phyloP scores from a whole-genome alignment of 495 filamentous ascomycete genomes.

The Lindgomyces ingoldianus region DNA sequence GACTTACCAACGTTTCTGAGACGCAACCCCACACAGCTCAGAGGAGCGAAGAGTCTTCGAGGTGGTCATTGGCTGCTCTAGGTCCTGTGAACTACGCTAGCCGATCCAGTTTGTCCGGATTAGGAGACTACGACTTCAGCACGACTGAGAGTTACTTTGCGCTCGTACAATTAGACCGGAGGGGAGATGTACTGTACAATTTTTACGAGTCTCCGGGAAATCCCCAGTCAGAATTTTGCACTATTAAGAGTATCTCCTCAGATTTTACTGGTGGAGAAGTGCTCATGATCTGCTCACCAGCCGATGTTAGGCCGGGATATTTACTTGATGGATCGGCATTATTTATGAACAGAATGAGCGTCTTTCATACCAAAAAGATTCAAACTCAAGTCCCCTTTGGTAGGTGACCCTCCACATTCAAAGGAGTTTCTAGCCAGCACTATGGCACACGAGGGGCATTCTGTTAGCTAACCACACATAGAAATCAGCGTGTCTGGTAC shows the following conservation, averaged over 20 bases:
- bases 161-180: neutral
- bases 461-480: neutral
- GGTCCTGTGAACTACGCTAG: neutral
- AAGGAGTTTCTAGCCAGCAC: neutral
- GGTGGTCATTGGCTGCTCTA: neutral
- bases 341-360: neutral
- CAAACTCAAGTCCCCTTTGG: neutral
- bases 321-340: neutral
- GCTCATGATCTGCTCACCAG: neutral
- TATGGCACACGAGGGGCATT: neutral
- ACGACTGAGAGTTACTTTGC: neutral
- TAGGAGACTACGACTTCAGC: no score
- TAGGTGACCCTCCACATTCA: neutral
- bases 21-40: neutral
- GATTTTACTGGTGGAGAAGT: neutral
- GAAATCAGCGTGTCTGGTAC: neutral
- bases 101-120: neutral
- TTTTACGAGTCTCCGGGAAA: neutral
- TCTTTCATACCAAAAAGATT: neutral
- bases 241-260: neutral
- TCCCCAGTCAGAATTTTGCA: neutral
- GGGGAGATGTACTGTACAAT: neutral
- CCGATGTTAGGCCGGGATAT: neutral
- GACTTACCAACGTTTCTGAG: no score
- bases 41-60: neutral